phyloP scores from a whole-genome alignment of 208 protist genomes.

The Leishmania major region DNA sequence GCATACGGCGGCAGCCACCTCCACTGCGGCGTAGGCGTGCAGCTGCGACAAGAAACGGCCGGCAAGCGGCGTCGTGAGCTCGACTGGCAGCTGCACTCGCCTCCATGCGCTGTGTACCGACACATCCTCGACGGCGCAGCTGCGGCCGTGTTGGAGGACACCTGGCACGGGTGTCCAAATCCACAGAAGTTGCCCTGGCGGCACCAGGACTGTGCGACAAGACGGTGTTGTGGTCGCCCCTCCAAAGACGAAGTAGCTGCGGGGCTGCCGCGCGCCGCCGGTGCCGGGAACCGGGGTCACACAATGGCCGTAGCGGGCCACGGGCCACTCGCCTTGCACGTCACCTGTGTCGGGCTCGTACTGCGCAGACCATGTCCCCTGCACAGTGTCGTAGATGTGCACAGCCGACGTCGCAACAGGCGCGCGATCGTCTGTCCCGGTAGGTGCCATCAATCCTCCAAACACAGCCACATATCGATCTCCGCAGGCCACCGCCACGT shows the following conservation, averaged over 20 bases:
- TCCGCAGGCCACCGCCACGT: conserved; percentile 46
- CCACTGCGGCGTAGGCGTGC: conserved; percentile 25
- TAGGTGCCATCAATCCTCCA: conserved; percentile 35
- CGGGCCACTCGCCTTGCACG: conserved; percentile 39
- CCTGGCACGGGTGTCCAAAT: conserved; percentile 33
- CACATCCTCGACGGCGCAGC: neutral
- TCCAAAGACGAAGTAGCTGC: conserved; percentile 34
- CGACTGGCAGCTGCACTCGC: conserved; percentile 34
- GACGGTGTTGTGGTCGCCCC: conserved; percentile 15
- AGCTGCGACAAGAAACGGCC: conserved; percentile 47
- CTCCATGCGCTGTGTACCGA: conserved; percentile 39
- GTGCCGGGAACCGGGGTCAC: conserved; percentile 43
- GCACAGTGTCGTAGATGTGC: conserved; percentile 43
- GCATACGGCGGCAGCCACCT: conserved; percentile 13
- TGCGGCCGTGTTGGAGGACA: neutral
- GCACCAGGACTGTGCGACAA: conserved; percentile 20
- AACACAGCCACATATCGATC: conserved; percentile 46
- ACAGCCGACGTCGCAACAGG: conserved; percentile 36
- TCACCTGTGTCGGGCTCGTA: neutral
- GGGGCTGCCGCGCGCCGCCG: conserved; percentile 23
- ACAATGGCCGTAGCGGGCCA: conserved; percentile 59
- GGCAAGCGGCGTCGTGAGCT: conserved; percentile 25
- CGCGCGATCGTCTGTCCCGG: neutral
- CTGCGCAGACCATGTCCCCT: conserved; percentile 33
- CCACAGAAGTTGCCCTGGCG: conserved; percentile 61